Evolutionary conservation across 768 basidiomycete genomes (phyloP), one percentile per base, ranked within the genome.

Genomic region (Suillus lakei): DNA sequence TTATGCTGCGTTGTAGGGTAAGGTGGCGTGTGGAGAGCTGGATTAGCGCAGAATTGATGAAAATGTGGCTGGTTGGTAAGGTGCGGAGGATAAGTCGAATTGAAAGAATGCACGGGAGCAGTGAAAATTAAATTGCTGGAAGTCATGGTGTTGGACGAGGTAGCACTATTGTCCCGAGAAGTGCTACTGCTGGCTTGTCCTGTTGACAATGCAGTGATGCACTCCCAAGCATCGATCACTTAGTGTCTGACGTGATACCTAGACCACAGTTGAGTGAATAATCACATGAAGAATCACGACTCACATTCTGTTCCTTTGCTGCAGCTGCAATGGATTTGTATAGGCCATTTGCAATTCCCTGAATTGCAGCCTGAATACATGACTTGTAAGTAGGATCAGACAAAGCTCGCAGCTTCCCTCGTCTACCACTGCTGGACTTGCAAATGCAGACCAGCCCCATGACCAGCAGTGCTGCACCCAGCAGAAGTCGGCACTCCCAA

Each of bases 281-380:
- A 38, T 38, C 36, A 38, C 10, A 38, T 38, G 38, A 39, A 12
- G 38, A 39, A 39, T 39, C 12, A 12, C 38, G 12, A 13, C 38
- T 39, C 12, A 39, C 38, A 39, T 39, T 39, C 2, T 39, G 38
- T 15, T 12, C 38, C 38, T 13, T 39, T 15, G 38, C 66, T 63
- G 54, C 36, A n/a, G 34, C 30, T 62, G 61, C 38, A 38, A 51
- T 34, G n/a, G n/a, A n/a, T n/a, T n/a, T n/a, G n/a, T n/a, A n/a
- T n/a, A n/a, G n/a, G n/a, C n/a, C n/a, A n/a, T n/a, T n/a, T n/a
- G n/a, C n/a, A n/a, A n/a, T n/a, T n/a, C n/a, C n/a, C n/a, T n/a
- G n/a, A n/a, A n/a, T n/a, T 62, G 64, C 61, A 66, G 61, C 60
- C 61, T 61, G 41, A 18, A n/a, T n/a, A n/a, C n/a, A n/a, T n/a